Evolutionary conservation across 306 rosid genomes (phyloP), one percentile per base, ranked within the genome.

Genomic region (Gleditsia sinensis): DNA sequence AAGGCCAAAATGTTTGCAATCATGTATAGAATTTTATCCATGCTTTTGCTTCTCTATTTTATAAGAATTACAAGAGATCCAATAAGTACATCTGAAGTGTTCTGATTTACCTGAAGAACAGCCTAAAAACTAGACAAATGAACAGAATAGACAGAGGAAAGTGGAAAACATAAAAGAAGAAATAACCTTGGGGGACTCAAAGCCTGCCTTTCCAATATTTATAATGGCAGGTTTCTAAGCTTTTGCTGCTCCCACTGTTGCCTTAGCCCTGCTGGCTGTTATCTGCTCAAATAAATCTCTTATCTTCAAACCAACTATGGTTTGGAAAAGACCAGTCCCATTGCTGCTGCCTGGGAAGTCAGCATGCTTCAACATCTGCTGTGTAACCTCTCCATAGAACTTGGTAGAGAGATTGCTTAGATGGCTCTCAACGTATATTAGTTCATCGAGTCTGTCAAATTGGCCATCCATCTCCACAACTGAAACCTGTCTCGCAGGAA

Each of bases 311-410:
- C 99, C 99, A 53, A 95, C 72, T 30, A 95, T 82, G 87, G 99
- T 95, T 76, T 95, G 98, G 91, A 95, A 95, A 54, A 95, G 92
- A 69, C 99, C 99, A 0, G 99, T 95, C 0, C 99, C 99, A 53
- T 95, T 95, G 98, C 69, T 95, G 87, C 99, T 95, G 1, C 99
- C 99, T 0, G 99, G 99, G 87, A 95, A 95, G 45, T 95, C 99
- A 14, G 93, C 69, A 68, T 88, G 98, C 92, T 95, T 90, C 92
- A 94, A 80, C 99, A 94, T 87, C 63, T 94, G 99, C 73, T 95
- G 99, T 34, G 99, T 95, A 8, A 92, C 96, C 68, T 95, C 99
- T 58, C 99, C 99, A 42, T 95, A 92, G 96, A 95, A 95, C 80
- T 95, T 95, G 45, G 85, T 78, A 0, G 99, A 95, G 39, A 95